phyloP scores from a whole-genome alignment of 768 basidiomycete genomes.

The Fomitopsis serialis region DNA sequence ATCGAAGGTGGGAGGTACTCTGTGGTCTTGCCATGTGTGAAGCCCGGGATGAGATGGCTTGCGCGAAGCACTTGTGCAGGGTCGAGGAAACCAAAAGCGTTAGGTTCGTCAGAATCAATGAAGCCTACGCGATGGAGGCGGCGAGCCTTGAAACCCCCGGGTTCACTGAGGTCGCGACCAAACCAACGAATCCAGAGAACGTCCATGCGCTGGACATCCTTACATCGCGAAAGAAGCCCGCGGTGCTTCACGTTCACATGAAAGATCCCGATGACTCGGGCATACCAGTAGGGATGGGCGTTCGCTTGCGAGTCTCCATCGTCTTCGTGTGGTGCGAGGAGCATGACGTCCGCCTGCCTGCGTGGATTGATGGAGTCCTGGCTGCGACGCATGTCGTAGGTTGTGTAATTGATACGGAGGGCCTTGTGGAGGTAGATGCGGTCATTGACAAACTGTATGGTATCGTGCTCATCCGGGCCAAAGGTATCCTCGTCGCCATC shows the following conservation, averaged over 20 bases:
- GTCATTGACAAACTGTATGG: constrained; percentile 15
- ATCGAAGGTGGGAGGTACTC: constrained; percentile 8
- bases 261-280: constrained; percentile 21
- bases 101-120: constrained; percentile 20
- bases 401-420: constrained; percentile 34
- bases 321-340: constrained; percentile 6
- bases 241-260: constrained; percentile 22
- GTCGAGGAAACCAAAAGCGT: constrained; percentile 42
- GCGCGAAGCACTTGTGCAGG: constrained; percentile 34
- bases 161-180: constrained; percentile 20
- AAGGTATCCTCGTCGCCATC: constrained; percentile 25
- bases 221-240: background rate
- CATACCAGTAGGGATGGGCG: constrained; percentile 25
- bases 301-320: background rate
- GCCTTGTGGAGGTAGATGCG: constrained; percentile 26
- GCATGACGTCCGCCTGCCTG: constrained; percentile 29
- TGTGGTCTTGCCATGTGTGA: constrained; percentile 19
- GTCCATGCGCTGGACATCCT: constrained; percentile 17
- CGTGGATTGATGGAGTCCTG: constrained; percentile 38
- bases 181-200: constrained; percentile 39
- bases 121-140: constrained; percentile 35
- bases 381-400: constrained; percentile 34
- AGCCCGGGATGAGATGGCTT: constrained; percentile 39
- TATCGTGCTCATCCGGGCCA: constrained; percentile 11
- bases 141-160: constrained; percentile 19